Evolutionary conservation across 225 moss, liverwort and hornwort genomes (phyloP), one percentile per base, ranked within the genome.

Genomic region (Polytrichum formosum): DNA sequence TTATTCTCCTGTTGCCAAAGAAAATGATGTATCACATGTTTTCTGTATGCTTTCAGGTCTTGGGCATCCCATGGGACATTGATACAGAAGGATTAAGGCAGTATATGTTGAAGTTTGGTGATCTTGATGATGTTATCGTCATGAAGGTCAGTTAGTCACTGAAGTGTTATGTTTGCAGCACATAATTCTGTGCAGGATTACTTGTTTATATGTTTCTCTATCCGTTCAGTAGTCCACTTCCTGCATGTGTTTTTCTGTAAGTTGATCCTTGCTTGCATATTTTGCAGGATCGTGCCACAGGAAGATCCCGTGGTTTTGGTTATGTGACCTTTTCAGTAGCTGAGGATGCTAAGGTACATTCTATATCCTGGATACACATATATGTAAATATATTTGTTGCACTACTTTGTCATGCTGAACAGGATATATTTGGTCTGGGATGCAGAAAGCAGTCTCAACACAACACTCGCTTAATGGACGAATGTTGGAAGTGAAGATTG

Each of bases 401-500:
- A 46, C 46, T 46, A 46, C 46, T 46, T 13, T 16, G 16, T 46
- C 46, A 16, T 46, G 16, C 16, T 46, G 46, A 46, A 46, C 7
- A 13, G 16, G 46, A 46, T 4, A 16, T 46, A 16, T 46, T 46
- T 46, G 46, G 46, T 46, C 46, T 46, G 46, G 46, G 46, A 66
- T 7, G 67, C 91, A 93, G 91, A 96, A 93, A 90, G 93, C 93
- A 73, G 89, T 90, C 56, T 87, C 96, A 66, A 90, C 91, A 13
- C 93, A 91, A 70, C 96, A 96, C 73, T 89, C 93, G 59, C 71
- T 96, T 1, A 91, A 91, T 82, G 96, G 96, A 69, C 85, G 96
- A 73, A 96, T 93, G 96, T 75, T 96, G 78, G 96, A 96, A 74
- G 96, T 96, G 79, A 96, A 96, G 82, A 88, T 93, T 70, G 96